Base-by-base conservation (phyloP, 805 yeast species). In the Helenozyma rhizophorensis region DNA sequence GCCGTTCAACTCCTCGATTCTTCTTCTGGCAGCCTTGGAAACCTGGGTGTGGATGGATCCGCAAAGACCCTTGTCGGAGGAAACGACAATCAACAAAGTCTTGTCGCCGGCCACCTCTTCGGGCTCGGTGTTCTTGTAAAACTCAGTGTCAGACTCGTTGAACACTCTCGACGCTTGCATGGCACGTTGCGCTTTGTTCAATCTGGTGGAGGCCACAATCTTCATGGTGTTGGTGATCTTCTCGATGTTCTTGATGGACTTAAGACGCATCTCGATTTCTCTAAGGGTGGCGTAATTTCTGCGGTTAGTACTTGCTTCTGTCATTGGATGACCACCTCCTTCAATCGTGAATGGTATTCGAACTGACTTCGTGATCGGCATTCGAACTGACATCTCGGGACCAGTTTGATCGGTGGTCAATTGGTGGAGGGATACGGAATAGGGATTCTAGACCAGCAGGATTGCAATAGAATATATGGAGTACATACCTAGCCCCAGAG, bases 211-310 rank as follows among this genome's bases (percentile, higher is more conserved):
- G 25, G 98, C 98, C 56, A 93, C 98, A 69, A 93, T 83, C 76
- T 89, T 93, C 97, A 93, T 93, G 67, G 98, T 93, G 72, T 93
- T 93, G 71, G 98, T 93, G 72, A 93, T 93, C 76, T 93, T 93
- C 73, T 93, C 97, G 65, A 93, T 90, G 78, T 93, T 93, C 76
- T 90, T 93, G 65, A 93, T 93, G 48, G 97, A 87, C 75, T 93
- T 93, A 62, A 93, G 80, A 75, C 98, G 94, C 67, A 78, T 83
- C 75, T 93, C 98, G 59, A 93, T 94, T 70, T 93, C 98, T 74
- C 97, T 90, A 63, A 93, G 77, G 52, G 98, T 93, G 57, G 98
- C 98, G 74, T 87, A 90, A 74, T 80, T 81, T 83, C 96, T 85
- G 43, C 5, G 15, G 56, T 56, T 58, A 56, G 64, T 54, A 49